phyloP scores from a whole-genome alignment of 2,329 filamentous ascomycete genomes.

The Neofusicoccum ribis region DNA sequence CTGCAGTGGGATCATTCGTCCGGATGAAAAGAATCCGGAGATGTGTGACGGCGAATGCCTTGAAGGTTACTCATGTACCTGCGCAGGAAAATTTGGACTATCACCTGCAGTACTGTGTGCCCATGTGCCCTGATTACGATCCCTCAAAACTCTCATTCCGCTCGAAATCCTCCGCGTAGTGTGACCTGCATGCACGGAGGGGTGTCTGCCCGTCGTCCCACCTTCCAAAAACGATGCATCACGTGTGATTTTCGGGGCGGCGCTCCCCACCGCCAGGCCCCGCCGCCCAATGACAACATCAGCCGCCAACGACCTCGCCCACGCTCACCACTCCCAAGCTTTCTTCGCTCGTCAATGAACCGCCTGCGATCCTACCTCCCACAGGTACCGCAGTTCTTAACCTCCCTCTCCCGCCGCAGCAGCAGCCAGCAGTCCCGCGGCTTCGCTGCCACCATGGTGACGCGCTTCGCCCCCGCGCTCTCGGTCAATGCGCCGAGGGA shows the following conservation, averaged over 20 bases:
- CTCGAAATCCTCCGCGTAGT: not conserved
- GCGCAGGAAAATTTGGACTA: too few species aligned
- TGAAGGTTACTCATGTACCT: too few species aligned
- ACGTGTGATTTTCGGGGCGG: too few species aligned
- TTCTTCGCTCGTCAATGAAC: conserved; percentile 14
- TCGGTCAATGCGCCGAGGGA: conserved; percentile 58
- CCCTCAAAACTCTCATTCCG: too few species aligned
- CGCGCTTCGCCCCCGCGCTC: not conserved
- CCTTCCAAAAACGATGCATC: not conserved
- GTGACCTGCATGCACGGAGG: not conserved
- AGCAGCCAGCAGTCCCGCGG: conserved; percentile 3
- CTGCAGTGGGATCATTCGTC: too few species aligned
- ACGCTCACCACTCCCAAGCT: not conserved
- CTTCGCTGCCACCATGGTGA: conserved; percentile 11
- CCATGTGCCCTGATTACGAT: too few species aligned
- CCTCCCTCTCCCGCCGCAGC: not conserved
- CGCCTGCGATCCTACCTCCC: conserved; percentile 1
- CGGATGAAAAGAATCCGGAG: too few species aligned
- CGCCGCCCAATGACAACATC: not conserved
- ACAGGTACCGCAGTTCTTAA: not conserved
- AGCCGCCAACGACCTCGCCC: not conserved
- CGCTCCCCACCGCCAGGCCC: not conserved
- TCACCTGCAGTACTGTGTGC: too few species aligned
- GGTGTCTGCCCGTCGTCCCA: not conserved
- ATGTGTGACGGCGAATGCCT: too few species aligned